Evolutionary conservation across 2,329 filamentous ascomycete species (phyloP).

Genomic region (Aspergillus sp.): DNA sequence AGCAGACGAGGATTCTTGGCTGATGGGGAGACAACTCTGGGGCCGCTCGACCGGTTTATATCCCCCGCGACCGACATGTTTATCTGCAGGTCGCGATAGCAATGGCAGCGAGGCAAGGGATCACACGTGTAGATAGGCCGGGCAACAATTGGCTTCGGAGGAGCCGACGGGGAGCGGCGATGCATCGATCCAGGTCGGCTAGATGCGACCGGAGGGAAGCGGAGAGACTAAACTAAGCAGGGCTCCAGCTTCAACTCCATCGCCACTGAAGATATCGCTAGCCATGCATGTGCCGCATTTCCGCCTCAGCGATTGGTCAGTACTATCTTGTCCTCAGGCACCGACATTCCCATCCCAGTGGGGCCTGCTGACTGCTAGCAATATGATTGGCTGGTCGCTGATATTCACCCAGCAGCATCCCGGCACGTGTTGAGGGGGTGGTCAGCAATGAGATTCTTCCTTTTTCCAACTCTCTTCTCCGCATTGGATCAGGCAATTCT

Average conservation of each 20-base stretch:
- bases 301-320: neutral
- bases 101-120: neutral
- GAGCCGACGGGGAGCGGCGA: neutral
- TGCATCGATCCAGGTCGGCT: neutral
- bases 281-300: neutral
- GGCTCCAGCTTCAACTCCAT: neutral
- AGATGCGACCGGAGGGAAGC: neutral
- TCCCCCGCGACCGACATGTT: neutral
- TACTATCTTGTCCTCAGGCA: neutral
- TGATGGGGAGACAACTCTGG: neutral
- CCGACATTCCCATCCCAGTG: neutral
- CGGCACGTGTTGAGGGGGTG: neutral
- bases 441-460: neutral
- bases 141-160: slow-evolving; percentile 8
- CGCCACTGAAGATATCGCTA: neutral
- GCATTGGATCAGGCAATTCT: neutral
- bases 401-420: neutral
- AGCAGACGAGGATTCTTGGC: neutral
- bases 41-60: neutral
- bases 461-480: neutral
- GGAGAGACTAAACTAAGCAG: neutral
- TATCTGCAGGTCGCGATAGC: neutral
- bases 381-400: neutral
- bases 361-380: neutral
- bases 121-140: slow-evolving; percentile 13